A percentile compares a stretch with the other conserved stretches of the same genome.
Conservation (phyloP, 805 yeast genomes). For the Jamesozyma hellenica region DNA sequence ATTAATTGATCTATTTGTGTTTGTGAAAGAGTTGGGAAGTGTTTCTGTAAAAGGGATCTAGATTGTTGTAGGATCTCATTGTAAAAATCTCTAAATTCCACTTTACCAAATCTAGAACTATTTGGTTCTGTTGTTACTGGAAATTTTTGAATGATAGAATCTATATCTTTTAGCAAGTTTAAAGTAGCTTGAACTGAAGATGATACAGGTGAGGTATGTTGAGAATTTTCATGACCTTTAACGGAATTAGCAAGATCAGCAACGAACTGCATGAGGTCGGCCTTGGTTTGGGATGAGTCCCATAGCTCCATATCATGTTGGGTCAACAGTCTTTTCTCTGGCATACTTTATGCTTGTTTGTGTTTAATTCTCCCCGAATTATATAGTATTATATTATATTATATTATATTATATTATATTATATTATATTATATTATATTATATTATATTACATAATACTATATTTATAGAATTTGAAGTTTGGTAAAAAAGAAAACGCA, state of each 20-base stretch:
- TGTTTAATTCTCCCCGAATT: not conserved
- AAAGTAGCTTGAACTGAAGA: conserved; percentile 29
- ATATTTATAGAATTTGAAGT: too few relatives aligned
- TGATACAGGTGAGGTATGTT: conserved; percentile 33
- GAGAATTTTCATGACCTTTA: conserved; percentile 46
- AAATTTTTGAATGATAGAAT: conserved; percentile 36
- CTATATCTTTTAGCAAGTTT: conserved; percentile 38
- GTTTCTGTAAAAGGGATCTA: conserved; percentile 15
- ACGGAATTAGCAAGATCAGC: conserved; percentile 52
- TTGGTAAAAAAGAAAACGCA: too few relatives aligned
- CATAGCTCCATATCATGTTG: conserved; percentile 55
- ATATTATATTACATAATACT: too few relatives aligned
- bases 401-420: too few relatives aligned
- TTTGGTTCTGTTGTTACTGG: conserved; percentile 62
- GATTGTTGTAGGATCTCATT: conserved; percentile 42
- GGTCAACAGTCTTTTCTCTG: conserved; percentile 42
- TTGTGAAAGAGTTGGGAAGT: conserved; percentile 9
- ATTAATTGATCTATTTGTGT: conserved; percentile 36
- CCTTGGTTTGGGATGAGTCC: conserved; percentile 41
- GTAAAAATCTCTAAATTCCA: conserved; percentile 77
- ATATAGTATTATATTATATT: too few relatives aligned
- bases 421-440: too few relatives aligned
- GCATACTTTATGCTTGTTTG: conserved; percentile 13
- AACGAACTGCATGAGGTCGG: conserved; percentile 45
- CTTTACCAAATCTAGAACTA: conserved; percentile 77